These are phyloP conservation scores for Cryptococcus neoformans DNA, from an alignment of 1,284 basidiomycete species.

Conservation along the genomic window DNA sequence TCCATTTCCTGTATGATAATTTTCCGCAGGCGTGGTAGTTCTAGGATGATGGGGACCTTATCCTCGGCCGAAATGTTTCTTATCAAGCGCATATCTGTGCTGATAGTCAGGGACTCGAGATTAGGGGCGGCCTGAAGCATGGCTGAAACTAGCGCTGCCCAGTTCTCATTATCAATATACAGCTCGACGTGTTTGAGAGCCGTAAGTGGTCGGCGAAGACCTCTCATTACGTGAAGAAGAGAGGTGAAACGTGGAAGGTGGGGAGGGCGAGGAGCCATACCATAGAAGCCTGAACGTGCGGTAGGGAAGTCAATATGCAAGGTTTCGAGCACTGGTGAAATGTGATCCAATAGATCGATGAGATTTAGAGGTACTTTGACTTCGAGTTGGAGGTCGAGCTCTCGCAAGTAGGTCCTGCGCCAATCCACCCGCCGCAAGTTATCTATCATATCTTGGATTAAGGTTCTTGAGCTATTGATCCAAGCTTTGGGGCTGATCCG, in stretches of 20 bases:
- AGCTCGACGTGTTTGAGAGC: background rate
- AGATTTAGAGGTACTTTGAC: background rate
- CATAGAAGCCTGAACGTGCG: background rate
- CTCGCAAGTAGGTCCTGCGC: constrained; percentile 1
- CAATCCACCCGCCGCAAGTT: background rate
- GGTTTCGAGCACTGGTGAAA: background rate
- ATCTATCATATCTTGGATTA: background rate
- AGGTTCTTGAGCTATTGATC: background rate
- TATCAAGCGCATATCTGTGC: background rate
- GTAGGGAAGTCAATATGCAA: background rate
- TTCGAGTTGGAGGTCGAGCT: background rate
- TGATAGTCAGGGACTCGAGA: background rate
- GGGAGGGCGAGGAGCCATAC: background rate
- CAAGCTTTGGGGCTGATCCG: background rate
- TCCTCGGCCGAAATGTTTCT: background rate
- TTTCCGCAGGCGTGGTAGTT: background rate
- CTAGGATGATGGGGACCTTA: background rate
- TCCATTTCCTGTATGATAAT: constrained; percentile 1
- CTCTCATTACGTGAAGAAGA: background rate
- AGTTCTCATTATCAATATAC: background rate
- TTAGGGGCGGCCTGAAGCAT: constrained; percentile 2
- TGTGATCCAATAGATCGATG: background rate
- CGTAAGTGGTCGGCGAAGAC: background rate
- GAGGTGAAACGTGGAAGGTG: background rate
- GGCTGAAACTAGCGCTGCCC: background rate